Percentiles rank a stretch among this genome's conserved stretches.
Evolutionary conservation across 805 yeast species (phyloP).

Genomic region (Ogataea thermomethanolica): DNA sequence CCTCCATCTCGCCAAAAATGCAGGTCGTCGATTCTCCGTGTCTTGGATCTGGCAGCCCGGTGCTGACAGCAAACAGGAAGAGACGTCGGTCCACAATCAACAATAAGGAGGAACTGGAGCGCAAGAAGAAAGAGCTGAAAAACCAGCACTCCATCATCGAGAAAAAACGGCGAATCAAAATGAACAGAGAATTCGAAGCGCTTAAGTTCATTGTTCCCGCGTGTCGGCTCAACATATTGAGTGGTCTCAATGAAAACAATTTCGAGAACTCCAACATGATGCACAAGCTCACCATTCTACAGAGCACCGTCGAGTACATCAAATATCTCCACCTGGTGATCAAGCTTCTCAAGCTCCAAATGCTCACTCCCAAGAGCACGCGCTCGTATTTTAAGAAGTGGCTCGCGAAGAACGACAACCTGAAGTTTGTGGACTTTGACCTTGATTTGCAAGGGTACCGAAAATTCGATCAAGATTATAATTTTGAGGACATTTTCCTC

Average conservation of each 20-base stretch:
- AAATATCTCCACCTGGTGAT: slow-evolving; percentile 62
- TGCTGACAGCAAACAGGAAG: slow-evolving; percentile 11
- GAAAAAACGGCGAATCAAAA: slow-evolving; percentile 70
- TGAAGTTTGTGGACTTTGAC: slow-evolving; percentile 51
- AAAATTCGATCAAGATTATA: slow-evolving; percentile 53
- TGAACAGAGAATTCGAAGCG: slow-evolving; percentile 81
- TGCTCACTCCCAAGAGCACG: slow-evolving; percentile 29
- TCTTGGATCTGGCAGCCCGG: slow-evolving; percentile 12
- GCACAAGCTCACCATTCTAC: slow-evolving; percentile 77
- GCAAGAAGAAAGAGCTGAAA: slow-evolving; percentile 46
- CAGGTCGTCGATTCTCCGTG: slow-evolving; percentile 14
- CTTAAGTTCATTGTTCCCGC: slow-evolving; percentile 76
- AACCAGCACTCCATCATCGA: slow-evolving; percentile 75
- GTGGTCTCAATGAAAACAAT: slow-evolving; percentile 26
- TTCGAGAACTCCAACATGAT: slow-evolving; percentile 39
- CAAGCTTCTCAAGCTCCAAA: slow-evolving; percentile 46
- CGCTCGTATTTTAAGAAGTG: slow-evolving; percentile 27
- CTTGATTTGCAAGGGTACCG: slow-evolving; percentile 58
- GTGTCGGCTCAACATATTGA: slow-evolving; percentile 49
- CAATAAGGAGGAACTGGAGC: slow-evolving; percentile 34
- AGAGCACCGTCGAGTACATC: slow-evolving; percentile 80
- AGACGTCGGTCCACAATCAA: slow-evolving; percentile 28
- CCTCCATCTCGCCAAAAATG: slow-evolving; percentile 34
- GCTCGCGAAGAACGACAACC: slow-evolving; percentile 34
- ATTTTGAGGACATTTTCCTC: slow-evolving; percentile 40